These are phyloP conservation scores for Paecilomyces sp. DNA, from an alignment of 2,329 filamentous ascomycete genomes.

Conservation along the genomic window DNA sequence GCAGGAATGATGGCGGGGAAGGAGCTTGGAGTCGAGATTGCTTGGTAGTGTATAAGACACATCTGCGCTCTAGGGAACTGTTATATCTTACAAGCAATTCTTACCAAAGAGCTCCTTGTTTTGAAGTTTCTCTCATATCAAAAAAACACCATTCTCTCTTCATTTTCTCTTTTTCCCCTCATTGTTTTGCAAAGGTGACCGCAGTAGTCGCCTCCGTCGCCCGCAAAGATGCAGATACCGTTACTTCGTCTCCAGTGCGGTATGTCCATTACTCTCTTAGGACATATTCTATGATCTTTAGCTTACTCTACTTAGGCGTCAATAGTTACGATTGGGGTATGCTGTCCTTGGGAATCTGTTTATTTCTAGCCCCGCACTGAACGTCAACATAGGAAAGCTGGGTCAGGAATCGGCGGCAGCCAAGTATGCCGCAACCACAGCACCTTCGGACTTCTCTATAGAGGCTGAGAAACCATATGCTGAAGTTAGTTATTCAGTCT, in stretches of 20 bases:
- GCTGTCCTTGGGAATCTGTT: slow-evolving; percentile 17
- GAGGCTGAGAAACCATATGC: slow-evolving; percentile 88
- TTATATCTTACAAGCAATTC: not conserved
- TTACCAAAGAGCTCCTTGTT: not conserved
- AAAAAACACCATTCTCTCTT: not conserved
- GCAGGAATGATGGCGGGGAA: slow-evolving; percentile 1
- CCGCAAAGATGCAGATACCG: slow-evolving; percentile 61
- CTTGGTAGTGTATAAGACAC: not conserved
- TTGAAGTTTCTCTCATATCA: not conserved
- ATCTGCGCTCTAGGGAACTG: not conserved
- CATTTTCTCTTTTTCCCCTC: not conserved
- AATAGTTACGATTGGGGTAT: slow-evolving; percentile 97
- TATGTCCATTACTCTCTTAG: slow-evolving; percentile 24
- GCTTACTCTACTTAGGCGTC: slow-evolving; percentile 55
- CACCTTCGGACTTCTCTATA: slow-evolving; percentile 65
- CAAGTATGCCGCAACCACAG: slow-evolving; percentile 79
- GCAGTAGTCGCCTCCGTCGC: not conserved
- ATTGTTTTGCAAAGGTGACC: slow-evolving; percentile 1
- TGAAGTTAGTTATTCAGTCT: slow-evolving; percentile 53
- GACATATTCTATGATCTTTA: not conserved
- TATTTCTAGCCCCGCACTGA: slow-evolving; percentile 24
- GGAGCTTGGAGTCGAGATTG: not conserved
- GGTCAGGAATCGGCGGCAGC: slow-evolving; percentile 82
- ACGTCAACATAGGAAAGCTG: slow-evolving; percentile 60
- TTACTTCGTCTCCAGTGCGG: slow-evolving; percentile 66